Conservation (phyloP, 116 monocot species). For the Cymodocea nodosa region DNA sequence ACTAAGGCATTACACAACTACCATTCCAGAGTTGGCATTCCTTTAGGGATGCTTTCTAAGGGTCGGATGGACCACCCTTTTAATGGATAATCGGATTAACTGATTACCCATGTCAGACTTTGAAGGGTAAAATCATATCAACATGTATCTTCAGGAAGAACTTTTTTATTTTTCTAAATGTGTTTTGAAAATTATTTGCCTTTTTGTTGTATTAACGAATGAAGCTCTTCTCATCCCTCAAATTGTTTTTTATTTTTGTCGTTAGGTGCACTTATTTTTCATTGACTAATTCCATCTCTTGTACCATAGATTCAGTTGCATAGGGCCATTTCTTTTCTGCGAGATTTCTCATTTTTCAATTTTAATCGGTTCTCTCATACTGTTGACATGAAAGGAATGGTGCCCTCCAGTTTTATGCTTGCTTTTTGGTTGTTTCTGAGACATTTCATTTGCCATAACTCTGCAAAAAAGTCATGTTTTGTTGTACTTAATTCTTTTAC, state of each 20-base stretch:
- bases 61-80: no score
- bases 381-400: conserved; percentile 3
- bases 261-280: not conserved
- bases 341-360: not conserved
- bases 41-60: no score
- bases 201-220: not conserved
- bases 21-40: no score
- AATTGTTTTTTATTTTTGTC: no score
- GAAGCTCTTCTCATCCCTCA: not conserved
- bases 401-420: not conserved
- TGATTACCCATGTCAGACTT: not conserved
- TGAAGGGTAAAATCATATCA: not conserved
- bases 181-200: not conserved
- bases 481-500: not conserved
- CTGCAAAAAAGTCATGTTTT: not conserved
- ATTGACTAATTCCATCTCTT: not conserved
- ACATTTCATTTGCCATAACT: not conserved
- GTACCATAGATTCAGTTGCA: not conserved
- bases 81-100: no score
- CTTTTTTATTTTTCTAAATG: not conserved
- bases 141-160: not conserved
- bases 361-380: not conserved
- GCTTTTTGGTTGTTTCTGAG: conserved; percentile 4
- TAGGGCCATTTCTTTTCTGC: not conserved
- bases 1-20: no score